Evolutionary conservation across 2,329 filamentous ascomycete genomes (phyloP).

Genomic region (Fusarium subtropicale): DNA sequence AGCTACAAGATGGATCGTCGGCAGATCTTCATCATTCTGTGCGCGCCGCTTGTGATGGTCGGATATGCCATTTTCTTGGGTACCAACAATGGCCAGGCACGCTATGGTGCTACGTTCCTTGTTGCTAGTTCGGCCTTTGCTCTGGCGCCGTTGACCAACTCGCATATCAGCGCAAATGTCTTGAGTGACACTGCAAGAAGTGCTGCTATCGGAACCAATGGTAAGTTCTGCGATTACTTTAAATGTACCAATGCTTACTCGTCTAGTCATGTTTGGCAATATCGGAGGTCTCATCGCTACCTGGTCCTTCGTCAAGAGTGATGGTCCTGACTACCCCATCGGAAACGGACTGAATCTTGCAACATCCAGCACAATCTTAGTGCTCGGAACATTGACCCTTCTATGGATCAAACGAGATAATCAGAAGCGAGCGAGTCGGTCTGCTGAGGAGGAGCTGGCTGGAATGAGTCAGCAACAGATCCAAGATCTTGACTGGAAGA

Average conservation of each 20-base stretch:
- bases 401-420: constrained; percentile 74
- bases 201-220: constrained; percentile 71
- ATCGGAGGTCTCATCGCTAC: constrained; percentile 73
- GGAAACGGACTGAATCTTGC: constrained; percentile 78
- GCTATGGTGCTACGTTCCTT: constrained; percentile 78
- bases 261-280: constrained; percentile 74
- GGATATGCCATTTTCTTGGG: constrained; percentile 79
- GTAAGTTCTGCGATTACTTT: background rate
- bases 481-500: constrained; percentile 73
- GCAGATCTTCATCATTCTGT: constrained; percentile 69
- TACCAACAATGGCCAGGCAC: constrained; percentile 60
- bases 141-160: constrained; percentile 43
- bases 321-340: constrained; percentile 73
- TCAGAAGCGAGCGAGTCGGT: constrained; percentile 50
- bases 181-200: constrained; percentile 76
- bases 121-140: constrained; percentile 58
- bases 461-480: constrained; percentile 65
- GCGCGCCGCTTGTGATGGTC: constrained; percentile 72
- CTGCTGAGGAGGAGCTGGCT: constrained; percentile 59
- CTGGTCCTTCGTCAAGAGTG: constrained; percentile 72
- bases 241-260: background rate
- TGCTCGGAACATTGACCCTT: constrained; percentile 59
- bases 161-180: constrained; percentile 72
- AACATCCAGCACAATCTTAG: constrained; percentile 62
- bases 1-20: constrained; percentile 71